Evolutionary conservation across 176 grass and related monocot species (phyloP).

Genomic region (Aegilops umbellulata): DNA sequence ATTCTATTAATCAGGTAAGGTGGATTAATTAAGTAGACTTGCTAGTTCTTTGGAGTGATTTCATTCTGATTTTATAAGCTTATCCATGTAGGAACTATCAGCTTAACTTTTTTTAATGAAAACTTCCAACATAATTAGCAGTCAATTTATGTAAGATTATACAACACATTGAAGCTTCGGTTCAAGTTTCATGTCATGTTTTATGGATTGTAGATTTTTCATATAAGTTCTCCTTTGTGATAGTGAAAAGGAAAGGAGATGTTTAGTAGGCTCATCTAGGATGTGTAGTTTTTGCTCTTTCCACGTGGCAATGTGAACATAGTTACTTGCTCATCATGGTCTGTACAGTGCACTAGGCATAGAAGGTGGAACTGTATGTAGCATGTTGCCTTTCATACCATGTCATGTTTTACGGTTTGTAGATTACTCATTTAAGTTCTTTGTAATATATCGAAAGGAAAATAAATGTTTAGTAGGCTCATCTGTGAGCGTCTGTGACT

Average conservation of each 20-base stretch:
- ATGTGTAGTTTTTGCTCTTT: neutral
- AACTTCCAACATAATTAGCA: neutral
- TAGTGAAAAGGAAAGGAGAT: neutral
- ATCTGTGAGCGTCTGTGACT: neutral
- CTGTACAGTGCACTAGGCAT: neutral
- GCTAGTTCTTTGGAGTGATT: neutral
- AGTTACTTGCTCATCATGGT: neutral
- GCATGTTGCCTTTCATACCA: neutral
- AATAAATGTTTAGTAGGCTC: no score
- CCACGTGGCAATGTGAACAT: slow-evolving; percentile 1
- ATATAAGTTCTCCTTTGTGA: slow-evolving; percentile 24
- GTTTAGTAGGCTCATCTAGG: neutral
- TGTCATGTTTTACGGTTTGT: no score
- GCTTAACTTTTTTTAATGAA: neutral
- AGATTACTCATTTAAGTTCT: no score
- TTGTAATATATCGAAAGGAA: no score
- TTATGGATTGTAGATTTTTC: neutral
- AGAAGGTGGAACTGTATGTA: slow-evolving; percentile 3
- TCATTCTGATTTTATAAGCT: neutral
- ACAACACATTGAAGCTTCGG: neutral
- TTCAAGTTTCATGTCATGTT: slow-evolving; percentile 23
- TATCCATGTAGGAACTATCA: neutral
- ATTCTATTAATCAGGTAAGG: slow-evolving; percentile 34
- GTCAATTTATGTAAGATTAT: neutral
- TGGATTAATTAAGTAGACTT: neutral